Base-by-base conservation (phyloP, 164 flowering plant species). In the Magnolia kwangsiensis region DNA sequence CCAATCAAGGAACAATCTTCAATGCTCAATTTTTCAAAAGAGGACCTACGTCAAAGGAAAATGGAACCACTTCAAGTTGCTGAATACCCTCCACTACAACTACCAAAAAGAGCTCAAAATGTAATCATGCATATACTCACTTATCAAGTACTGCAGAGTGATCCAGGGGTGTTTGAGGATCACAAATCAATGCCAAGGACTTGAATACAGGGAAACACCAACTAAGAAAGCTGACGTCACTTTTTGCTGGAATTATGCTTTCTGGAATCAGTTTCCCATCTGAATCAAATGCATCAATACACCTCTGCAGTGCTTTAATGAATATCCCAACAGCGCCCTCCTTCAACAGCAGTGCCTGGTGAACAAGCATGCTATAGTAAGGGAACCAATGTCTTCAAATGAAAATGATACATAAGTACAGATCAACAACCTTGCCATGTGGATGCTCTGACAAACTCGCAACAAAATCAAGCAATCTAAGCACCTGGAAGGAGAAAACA, bases 381-480 rank as follows among this genome's bases (percentile, higher is more conserved):
- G 16, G 18, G 18, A 55, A 27, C 11, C 50, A 50, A 45, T 49
- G 72, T 70, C 19, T 45, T 70, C 58, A 70, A 49, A 70, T 19
- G 29, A 21, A 24, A 27, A 31, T 13, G 69, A 65, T 24, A 63
- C 11, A 50, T 1, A 20, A 19, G 45, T 18, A 45, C 58, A 45
- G 16, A 27, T 63, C 6, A 37, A 73, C 71, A 74, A 96, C 99
- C 98, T 90, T 91, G 72, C 88, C 88, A 78, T 71, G 77, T 24
- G 97, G 97, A 90, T 96, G 98, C 84, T 96, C 99, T 90, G 90
- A 73, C 67, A 91, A 81, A 77, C 88, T 81, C 73, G 88, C 87
- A 81, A 90, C 78, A 84, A 96, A 94, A 76, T 89, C 89, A 72
- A 96, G 91, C 75, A 85, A 80, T 78, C 89, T 84, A 76, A 84